Evolutionary conservation across 1,139 yeast species (phyloP).

Genomic region (Candida albicans): DNA sequence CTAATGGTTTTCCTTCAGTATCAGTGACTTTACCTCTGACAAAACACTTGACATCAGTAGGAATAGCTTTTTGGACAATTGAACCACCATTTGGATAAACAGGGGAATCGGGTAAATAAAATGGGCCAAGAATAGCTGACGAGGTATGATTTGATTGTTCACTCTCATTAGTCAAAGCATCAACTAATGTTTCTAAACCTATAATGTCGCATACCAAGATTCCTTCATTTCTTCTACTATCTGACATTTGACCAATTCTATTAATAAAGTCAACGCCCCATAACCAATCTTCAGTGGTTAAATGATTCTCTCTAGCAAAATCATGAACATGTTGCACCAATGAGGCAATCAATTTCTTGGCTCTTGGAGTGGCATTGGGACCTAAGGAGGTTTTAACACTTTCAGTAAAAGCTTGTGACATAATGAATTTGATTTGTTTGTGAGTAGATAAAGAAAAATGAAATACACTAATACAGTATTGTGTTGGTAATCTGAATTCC

Average conservation of each 20-base stretch:
- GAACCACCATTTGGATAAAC: conserved; percentile 25
- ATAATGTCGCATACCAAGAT: conserved; percentile 17
- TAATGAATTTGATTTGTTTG: conserved; percentile 30
- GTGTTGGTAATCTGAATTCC: conserved; percentile 3
- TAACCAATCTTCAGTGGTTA: conserved; percentile 18
- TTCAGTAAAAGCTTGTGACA: conserved; percentile 29
- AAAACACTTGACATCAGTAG: conserved; percentile 22
- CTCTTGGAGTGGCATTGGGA: conserved; percentile 27
- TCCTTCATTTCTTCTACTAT: conserved; percentile 17
- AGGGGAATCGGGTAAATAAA: conserved; percentile 29
- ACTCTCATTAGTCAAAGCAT: conserved; percentile 21
- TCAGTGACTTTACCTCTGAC: conserved; percentile 24
- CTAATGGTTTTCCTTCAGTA: conserved; percentile 15
- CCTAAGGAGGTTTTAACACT: conserved; percentile 27
- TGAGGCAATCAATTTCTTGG: conserved; percentile 22
- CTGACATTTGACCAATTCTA: conserved; percentile 18
- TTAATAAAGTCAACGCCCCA: conserved; percentile 17
- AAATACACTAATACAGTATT: conserved; percentile 6
- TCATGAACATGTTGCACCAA: conserved; percentile 20
- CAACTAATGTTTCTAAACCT: conserved; percentile 17
- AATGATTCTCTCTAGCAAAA: conserved; percentile 18
- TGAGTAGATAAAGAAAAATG: conserved; percentile 30
- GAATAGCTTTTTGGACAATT: conserved; percentile 22
- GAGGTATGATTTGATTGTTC: conserved; percentile 24
- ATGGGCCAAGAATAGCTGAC: conserved; percentile 32